These are phyloP conservation scores for Citrus australasica DNA, from an alignment of 345 rosid genomes.

Conservation along the genomic window DNA sequence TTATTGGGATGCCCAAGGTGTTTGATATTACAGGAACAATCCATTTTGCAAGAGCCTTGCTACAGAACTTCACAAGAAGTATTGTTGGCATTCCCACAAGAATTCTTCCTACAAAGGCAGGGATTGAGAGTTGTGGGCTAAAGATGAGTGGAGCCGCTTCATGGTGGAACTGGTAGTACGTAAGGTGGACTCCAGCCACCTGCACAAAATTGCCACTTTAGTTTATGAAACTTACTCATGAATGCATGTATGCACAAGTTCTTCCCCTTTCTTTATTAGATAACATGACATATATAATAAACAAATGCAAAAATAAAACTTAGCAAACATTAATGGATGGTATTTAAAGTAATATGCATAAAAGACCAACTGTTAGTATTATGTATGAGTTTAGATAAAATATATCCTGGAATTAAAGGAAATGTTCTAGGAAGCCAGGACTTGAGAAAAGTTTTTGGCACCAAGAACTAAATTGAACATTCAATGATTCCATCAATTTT, in stretches of 20 bases:
- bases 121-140: constrained; percentile 41
- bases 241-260: not conserved
- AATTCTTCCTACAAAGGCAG: constrained; percentile 58
- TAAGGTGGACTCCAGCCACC: constrained; percentile 84
- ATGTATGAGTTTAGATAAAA: not conserved
- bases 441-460: not conserved
- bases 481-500: not conserved
- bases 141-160: constrained; percentile 63
- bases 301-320: not conserved
- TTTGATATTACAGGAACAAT: constrained; percentile 69
- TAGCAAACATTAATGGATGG: not conserved
- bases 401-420: not conserved
- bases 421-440: not conserved
- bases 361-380: not conserved
- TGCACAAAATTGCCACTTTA: constrained; percentile 20
- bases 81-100: constrained; percentile 84
- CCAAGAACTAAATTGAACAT: not conserved
- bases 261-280: not conserved
- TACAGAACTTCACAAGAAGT: constrained; percentile 80
- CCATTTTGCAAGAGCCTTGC: constrained; percentile 91
- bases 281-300: not conserved
- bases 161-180: constrained; percentile 90
- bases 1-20: constrained; percentile 71
- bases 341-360: not conserved
- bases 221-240: not conserved